Percentiles rank a stretch among this genome's conserved stretches.
phyloP scores from a whole-genome alignment of 1,284 basidiomycete species.

The Jaminaea rosea region DNA sequence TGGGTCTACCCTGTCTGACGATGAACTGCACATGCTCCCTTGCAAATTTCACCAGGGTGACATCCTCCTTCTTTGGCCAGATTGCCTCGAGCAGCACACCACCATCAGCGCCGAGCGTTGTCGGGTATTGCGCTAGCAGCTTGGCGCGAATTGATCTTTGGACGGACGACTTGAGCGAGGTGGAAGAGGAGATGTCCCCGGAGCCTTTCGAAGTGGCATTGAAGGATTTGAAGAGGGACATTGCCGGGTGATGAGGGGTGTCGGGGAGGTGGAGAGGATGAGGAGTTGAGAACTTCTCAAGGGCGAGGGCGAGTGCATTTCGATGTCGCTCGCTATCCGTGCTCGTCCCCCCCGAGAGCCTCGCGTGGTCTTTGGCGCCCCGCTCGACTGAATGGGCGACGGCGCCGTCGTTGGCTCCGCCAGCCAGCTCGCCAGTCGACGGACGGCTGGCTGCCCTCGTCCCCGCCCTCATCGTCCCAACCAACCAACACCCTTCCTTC shows the following conservation, averaged over 20 bases:
- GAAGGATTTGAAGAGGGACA: conserved; percentile 46
- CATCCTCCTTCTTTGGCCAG: conserved; percentile 96
- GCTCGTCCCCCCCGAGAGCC: too few species aligned
- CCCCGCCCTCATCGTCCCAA: background rate
- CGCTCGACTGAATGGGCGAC: too few species aligned
- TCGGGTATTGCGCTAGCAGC: conserved; percentile 73
- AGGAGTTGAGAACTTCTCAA: too few species aligned
- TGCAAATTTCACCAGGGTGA: conserved; percentile 81
- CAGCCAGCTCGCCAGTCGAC: too few species aligned
- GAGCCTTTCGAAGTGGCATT: conserved; percentile 54
- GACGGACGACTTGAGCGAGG: conserved; percentile 88
- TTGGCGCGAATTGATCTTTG: conserved; percentile 77
- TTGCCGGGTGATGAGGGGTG: too few species aligned
- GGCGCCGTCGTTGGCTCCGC: too few species aligned
- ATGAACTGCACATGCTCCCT: conserved; percentile 92
- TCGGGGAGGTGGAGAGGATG: too few species aligned
- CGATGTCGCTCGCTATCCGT: too few species aligned
- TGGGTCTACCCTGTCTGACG: conserved; percentile 71
- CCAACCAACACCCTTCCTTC: background rate
- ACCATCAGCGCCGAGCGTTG: conserved; percentile 49
- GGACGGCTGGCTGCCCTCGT: background rate
- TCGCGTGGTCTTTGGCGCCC: too few species aligned
- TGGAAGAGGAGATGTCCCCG: conserved; percentile 80
- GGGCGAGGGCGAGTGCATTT: too few species aligned
- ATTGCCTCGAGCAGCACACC: conserved; percentile 68